Evolutionary conservation across 2,329 filamentous ascomycete species (phyloP).

Genomic region (Monilinia polystroma): DNA sequence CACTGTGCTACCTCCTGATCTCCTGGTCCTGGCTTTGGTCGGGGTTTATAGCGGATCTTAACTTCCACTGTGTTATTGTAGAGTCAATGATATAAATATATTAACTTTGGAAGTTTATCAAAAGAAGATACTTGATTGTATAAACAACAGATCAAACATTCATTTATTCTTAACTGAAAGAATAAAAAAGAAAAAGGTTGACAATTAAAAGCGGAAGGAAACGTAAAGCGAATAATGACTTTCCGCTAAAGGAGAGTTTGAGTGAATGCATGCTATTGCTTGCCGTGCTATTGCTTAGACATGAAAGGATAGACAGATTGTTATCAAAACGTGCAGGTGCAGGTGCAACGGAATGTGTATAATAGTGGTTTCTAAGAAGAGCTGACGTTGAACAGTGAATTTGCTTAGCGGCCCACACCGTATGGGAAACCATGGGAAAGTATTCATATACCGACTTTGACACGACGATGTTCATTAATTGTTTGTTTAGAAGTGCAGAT

Average conservation of each 20-base stretch:
- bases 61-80: neutral
- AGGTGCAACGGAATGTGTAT: constrained; percentile 3
- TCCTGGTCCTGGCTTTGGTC: neutral
- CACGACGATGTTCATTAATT: neutral
- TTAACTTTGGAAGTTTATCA: neutral
- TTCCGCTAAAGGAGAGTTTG: neutral
- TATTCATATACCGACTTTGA: neutral
- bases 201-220: neutral
- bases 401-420: constrained; percentile 2
- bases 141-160: neutral
- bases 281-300: no score
- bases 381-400: constrained; percentile 16
- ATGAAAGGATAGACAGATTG: neutral
- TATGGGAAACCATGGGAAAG: neutral
- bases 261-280: neutral
- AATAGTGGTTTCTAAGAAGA: constrained; percentile 11
- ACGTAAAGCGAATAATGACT: neutral
- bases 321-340: constrained; percentile 12
- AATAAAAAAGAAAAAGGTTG: neutral
- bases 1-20: neutral
- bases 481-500: neutral
- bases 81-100: neutral
- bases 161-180: neutral
- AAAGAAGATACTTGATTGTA: neutral
- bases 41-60: neutral